Base-by-base conservation (phyloP, 139 green algal genomes). In the Microglena sp. region DNA sequence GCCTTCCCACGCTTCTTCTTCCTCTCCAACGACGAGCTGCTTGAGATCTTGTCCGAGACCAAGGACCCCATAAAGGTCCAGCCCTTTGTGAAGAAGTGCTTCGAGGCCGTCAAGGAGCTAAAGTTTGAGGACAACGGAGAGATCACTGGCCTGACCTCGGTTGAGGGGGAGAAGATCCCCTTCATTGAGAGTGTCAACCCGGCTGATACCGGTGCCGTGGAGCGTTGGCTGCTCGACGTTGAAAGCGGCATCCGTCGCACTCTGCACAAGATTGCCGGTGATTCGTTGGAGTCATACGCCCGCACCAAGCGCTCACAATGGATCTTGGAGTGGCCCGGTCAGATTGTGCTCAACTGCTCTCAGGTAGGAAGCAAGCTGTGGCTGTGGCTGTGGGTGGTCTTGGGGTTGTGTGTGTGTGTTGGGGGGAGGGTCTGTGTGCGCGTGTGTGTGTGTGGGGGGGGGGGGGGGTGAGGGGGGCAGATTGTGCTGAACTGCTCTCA, bases 291-390 rank as follows among this genome's bases (percentile, higher is more conserved):
- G 55, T 73, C 76, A 11, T 90, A 87, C 59, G 60, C 71, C 2
- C 36, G 36, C 5, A 64, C 28, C 2, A 62, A 81, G n/a, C 76
- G 84, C 50, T 69, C 55, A 32, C 55, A 76, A 33, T 90, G 84
- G 84, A 88, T 90, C 57, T 74, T 90, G 32, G 55, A 87, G 45
- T 89, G 82, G 82, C 82, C 84, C 15, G 84, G 84, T 6, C 83
- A 87, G 76, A 68, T 90, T 15, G 79, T 90, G 33, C 77, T 90
- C 45, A 85, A 84, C 60, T 84, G 77, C 67, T 84, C 73, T n/a
- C 84, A 90, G 72, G 84, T 83, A n/a, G 22, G 68, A 5, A n/a
- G n/a, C n/a, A n/a, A n/a, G n/a, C n/a, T n/a, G n/a, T n/a, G n/a
- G n/a, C n/a, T n/a, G 31, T 36, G 1, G n/a, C 22, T 33, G 21